Evolutionary conservation across 163 green algal species (phyloP), one percentile per base, ranked within the genome.

Genomic region (Coccomyxa subellipsoidea): DNA sequence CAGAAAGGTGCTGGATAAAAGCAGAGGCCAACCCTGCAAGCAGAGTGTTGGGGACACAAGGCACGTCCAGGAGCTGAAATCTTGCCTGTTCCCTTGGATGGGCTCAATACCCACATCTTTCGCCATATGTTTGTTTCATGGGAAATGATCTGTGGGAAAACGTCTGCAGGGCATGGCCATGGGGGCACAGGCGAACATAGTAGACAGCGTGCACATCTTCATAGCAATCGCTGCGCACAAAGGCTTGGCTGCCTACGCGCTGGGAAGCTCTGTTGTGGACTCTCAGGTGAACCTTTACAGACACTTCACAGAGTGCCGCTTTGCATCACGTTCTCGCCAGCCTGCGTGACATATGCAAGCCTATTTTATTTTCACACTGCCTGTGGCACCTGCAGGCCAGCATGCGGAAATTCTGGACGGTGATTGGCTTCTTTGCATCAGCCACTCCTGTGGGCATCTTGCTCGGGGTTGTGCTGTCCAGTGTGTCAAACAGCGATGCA

Each of bases 161-260:
- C n/a, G n/a, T n/a, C 27, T 69, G 81, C 81, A 84, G 82, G 92
- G 92, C 34, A 87, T 90, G 69, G 92, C 92, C 5, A 83, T 95
- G 83, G 92, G 93, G 0, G 92, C 92, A 15, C 92, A 96, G 54
- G 53, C 32, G 25, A 80, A 77, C 32, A 76, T 86, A 69, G 78
- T 84, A 40, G 81, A 88, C 70, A 93, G 91, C 23, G 38, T 93
- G 32, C 91, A 97, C 85, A 94, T 97, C 81, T 95, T 97, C 87
- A 90, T 97, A 35, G 93, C 93, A 29, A 96, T 97, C 77, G 87
- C 90, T 23, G 92, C 88, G 53, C 92, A 95, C 82, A 96, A 95
- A 85, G 93, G 93, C 4, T 89, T 97, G 76, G 93, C 93, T 4
- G 93, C 93, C 0, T 97, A 97, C 82, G 93, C 93, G 23, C 88